Evolutionary conservation across 176 grass and related monocot species (phyloP).

Genomic region (Elymus sibiricus): DNA sequence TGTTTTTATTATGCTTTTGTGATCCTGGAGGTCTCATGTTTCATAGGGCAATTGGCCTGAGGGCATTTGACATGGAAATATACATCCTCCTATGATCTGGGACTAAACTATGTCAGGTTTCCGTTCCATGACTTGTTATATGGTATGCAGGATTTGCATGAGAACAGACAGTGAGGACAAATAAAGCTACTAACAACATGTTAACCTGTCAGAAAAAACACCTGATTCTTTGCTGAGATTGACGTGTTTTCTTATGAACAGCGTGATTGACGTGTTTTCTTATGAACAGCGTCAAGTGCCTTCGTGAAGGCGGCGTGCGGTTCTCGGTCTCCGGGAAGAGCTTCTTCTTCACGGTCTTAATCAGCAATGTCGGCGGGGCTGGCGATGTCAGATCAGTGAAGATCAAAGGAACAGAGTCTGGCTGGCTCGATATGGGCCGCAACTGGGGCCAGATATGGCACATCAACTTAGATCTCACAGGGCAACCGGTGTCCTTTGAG

Average conservation of each 20-base stretch:
- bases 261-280: slow-evolving; percentile 33
- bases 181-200: not conserved
- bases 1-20: not conserved
- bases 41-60: too few relatives aligned
- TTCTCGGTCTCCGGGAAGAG: slow-evolving; percentile 60
- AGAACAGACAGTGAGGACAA: not conserved
- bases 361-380: slow-evolving; percentile 89
- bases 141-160: too few relatives aligned
- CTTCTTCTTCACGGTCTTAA: slow-evolving; percentile 75
- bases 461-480: slow-evolving; percentile 69
- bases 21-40: too few relatives aligned
- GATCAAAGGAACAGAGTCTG: slow-evolving; percentile 72
- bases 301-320: slow-evolving; percentile 72
- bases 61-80: too few relatives aligned
- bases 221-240: not conserved
- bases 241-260: slow-evolving; percentile 30
- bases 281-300: slow-evolving; percentile 75
- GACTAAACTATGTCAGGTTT: too few relatives aligned
- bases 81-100: too few relatives aligned
- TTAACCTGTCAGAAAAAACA: not conserved
- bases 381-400: slow-evolving; percentile 85
- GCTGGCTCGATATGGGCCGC: slow-evolving; percentile 90
- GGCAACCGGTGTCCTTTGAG: slow-evolving; percentile 89
- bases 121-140: too few relatives aligned
- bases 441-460: slow-evolving; percentile 98